phyloP scores from a whole-genome alignment of 1,139 yeast genomes.

The Candida dubliniensis region DNA sequence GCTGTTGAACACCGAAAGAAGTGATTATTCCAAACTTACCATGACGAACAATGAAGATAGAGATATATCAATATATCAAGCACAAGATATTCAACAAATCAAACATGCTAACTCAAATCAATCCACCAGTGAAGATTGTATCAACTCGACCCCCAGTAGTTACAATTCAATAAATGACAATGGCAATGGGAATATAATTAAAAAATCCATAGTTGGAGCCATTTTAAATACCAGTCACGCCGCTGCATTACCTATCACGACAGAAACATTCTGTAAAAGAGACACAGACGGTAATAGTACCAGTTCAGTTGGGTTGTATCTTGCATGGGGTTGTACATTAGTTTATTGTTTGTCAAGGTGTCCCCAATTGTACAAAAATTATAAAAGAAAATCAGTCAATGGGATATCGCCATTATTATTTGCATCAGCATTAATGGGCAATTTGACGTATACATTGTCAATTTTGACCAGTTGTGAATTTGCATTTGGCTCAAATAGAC shows the following conservation, averaged over 20 bases:
- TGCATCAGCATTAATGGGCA: constrained; percentile 76
- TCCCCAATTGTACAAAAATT: constrained; percentile 83
- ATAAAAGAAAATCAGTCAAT: constrained; percentile 72
- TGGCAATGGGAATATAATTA: constrained; percentile 7
- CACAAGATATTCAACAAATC: constrained; percentile 17
- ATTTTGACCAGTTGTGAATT: constrained; percentile 56
- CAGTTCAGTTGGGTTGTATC: constrained; percentile 44
- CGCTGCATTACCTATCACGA: constrained; percentile 22
- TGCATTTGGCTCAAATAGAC: constrained; percentile 27
- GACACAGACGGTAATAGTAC: constrained; percentile 4
- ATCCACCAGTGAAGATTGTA: constrained; percentile 10
- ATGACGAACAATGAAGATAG: background rate
- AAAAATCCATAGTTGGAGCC: constrained; percentile 21
- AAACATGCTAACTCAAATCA: constrained; percentile 10
- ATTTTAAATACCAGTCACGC: constrained; percentile 24
- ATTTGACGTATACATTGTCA: constrained; percentile 76
- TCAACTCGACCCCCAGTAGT: constrained; percentile 21
- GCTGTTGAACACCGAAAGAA: background rate
- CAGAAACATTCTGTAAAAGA: background rate
- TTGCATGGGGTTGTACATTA: constrained; percentile 82
- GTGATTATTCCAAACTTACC: background rate
- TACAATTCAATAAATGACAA: constrained; percentile 26
- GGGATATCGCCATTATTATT: constrained; percentile 83
- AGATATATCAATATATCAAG: constrained; percentile 12
- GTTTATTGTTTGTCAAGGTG: constrained; percentile 77